A percentile compares a stretch with the other conserved stretches of the same genome.
Conservation (phyloP, 345 rosid species). For the Diplotaxis tenuifolia region DNA sequence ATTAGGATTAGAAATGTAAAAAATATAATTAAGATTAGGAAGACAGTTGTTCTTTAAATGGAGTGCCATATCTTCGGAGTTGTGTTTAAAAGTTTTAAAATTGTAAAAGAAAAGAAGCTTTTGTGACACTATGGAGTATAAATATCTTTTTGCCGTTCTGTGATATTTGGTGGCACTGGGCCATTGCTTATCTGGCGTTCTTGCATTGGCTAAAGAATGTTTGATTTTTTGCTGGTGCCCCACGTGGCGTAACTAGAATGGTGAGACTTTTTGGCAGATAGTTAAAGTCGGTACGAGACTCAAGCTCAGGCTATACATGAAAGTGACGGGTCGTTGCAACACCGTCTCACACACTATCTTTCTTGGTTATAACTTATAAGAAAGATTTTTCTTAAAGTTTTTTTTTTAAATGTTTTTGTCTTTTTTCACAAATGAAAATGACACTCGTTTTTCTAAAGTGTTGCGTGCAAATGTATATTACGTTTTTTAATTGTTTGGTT, state of each 20-base stretch:
- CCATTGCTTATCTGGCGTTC: constrained; percentile 16
- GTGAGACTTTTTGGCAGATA: constrained; percentile 9
- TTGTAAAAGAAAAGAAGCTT: constrained; percentile 22
- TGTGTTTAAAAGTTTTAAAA: neutral
- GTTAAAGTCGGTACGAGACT: constrained; percentile 39
- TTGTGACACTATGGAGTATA: constrained; percentile 33
- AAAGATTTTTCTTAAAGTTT: neutral
- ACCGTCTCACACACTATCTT: constrained; percentile 25
- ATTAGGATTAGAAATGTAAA: constrained; percentile 11
- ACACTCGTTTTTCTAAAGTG: neutral
- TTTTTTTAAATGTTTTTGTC: neutral
- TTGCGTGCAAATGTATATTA: neutral
- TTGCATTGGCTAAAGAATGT: constrained; percentile 7
- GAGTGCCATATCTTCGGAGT: constrained; percentile 21
- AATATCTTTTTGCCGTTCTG: neutral
- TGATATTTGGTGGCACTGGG: constrained; percentile 24
- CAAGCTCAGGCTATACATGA: constrained; percentile 22
- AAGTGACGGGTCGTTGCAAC: constrained; percentile 35
- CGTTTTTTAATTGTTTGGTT: neutral
- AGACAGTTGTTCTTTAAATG: constrained; percentile 19
- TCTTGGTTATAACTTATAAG: too few species aligned
- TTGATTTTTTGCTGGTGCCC: constrained; percentile 13
- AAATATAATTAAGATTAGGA: neutral
- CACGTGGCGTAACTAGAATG: constrained; percentile 22
- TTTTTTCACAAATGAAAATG: neutral